phyloP scores from a whole-genome alignment of 2,329 filamentous ascomycete species.

The Eutypa lata region DNA sequence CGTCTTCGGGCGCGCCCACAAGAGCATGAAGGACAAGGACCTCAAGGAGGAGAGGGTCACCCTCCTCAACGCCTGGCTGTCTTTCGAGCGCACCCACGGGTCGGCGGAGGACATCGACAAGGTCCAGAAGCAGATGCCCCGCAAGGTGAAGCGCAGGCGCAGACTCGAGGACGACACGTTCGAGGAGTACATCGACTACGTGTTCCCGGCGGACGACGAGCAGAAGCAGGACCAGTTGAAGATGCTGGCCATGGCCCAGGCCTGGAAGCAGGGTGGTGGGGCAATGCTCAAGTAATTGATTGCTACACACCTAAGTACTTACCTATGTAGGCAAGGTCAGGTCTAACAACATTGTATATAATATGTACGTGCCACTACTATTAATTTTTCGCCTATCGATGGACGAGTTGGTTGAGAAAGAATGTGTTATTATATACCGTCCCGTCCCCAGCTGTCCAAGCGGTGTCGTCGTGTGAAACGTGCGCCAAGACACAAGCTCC shows the following conservation, averaged over 20 bases:
- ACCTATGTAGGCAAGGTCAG: too few relatives aligned
- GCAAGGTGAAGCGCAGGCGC: constrained; percentile 86
- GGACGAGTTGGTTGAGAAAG: not conserved
- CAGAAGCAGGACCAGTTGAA: constrained; percentile 79
- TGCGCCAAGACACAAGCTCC: not conserved
- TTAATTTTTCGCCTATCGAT: not conserved
- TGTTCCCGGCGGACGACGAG: constrained; percentile 94
- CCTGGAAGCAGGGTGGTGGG: constrained; percentile 70
- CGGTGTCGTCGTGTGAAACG: not conserved
- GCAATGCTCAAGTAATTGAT: constrained; percentile 19
- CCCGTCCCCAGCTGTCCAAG: not conserved
- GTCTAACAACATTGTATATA: too few relatives aligned
- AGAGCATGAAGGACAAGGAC: constrained; percentile 82
- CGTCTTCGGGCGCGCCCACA: constrained; percentile 82
- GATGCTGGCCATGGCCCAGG: constrained; percentile 79
- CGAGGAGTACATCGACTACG: constrained; percentile 95
- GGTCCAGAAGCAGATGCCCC: constrained; percentile 90
- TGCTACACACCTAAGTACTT: too few relatives aligned
- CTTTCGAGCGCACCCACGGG: constrained; percentile 87
- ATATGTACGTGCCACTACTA: too few relatives aligned
- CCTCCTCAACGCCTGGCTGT: constrained; percentile 86
- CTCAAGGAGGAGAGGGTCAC: constrained; percentile 93
- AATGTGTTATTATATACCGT: not conserved
- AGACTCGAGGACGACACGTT: constrained; percentile 89
- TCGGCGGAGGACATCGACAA: constrained; percentile 70